Percentiles rank a stretch among this genome's conserved stretches.
phyloP scores from a whole-genome alignment of 441 rosid genomes.

The Mallotus repandus region DNA sequence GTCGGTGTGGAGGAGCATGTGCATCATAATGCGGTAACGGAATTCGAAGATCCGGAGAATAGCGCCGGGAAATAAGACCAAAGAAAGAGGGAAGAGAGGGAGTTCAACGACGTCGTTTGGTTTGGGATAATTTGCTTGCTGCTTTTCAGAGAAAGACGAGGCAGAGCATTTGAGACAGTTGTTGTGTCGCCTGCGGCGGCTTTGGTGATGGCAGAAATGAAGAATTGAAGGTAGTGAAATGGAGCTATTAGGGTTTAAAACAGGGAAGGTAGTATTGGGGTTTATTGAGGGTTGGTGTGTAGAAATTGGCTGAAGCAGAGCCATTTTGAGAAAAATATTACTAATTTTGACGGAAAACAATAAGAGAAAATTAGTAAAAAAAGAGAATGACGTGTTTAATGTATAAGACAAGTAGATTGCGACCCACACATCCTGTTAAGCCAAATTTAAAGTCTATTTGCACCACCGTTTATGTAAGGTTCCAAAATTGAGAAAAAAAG shows the following conservation, averaged over 20 bases:
- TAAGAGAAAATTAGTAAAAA: no score
- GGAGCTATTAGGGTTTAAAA: slow-evolving; percentile 25
- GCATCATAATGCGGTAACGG: slow-evolving; percentile 97
- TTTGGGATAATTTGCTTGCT: slow-evolving; percentile 44
- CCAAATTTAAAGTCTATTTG: no score
- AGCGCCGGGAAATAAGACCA: slow-evolving; percentile 92
- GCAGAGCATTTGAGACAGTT: slow-evolving; percentile 55
- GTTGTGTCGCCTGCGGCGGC: slow-evolving; percentile 25
- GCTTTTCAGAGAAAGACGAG: slow-evolving; percentile 73
- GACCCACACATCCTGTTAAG: no score
- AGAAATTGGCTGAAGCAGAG: slow-evolving; percentile 46
- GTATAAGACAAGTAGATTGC: no score
- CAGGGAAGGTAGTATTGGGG: slow-evolving; percentile 21
- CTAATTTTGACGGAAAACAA: background rate
- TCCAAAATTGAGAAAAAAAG: no score
- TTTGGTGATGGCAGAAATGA: slow-evolving; percentile 13
- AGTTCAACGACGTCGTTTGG: slow-evolving; percentile 70
- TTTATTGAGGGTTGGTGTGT: slow-evolving; percentile 40
- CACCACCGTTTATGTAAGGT: no score
- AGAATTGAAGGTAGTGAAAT: background rate
- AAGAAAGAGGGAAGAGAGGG: slow-evolving; percentile 85
- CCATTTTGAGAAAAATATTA: slow-evolving; percentile 28
- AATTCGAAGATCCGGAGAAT: slow-evolving; percentile 93
- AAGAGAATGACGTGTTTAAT: no score
- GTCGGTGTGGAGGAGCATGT: slow-evolving; percentile 88